Conservation (phyloP, 2,329 filamentous ascomycete species). For the Fusarium mangiferae region DNA sequence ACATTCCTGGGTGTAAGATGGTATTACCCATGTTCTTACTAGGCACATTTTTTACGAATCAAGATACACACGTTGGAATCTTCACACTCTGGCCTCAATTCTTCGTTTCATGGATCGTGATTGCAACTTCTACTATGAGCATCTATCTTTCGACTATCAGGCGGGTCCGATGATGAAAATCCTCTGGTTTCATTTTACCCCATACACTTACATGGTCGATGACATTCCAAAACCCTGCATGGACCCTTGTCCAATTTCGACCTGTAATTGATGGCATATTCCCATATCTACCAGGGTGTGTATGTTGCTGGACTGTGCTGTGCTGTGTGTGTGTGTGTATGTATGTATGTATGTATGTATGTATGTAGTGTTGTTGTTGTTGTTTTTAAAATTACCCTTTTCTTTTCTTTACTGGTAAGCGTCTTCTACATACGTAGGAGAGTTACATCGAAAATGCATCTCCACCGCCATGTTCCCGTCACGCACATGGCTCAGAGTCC, state of each 20-base stretch:
- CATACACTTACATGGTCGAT: conserved; percentile 23
- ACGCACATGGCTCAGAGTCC: conserved; percentile 9
- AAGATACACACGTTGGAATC: conserved; percentile 21
- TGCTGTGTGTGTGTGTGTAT: neutral
- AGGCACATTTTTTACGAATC: conserved; percentile 12
- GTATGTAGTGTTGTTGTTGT: neutral
- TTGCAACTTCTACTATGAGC: neutral
- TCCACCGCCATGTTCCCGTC: conserved; percentile 25
- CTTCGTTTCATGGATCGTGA: neutral
- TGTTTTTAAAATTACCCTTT: neutral
- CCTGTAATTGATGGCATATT: neutral
- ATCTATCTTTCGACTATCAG: neutral
- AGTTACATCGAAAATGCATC: neutral
- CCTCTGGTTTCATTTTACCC: conserved; percentile 23
- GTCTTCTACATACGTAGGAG: neutral
- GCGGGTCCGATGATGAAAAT: neutral
- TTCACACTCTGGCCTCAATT: neutral
- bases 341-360: neutral
- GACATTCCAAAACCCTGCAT: conserved; percentile 24
- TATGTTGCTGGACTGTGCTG: neutral
- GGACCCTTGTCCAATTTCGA: conserved; percentile 24
- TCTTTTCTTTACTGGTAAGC: neutral
- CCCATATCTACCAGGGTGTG: conserved; percentile 4
- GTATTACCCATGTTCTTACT: conserved; percentile 5
- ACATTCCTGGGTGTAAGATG: neutral